A percentile compares a stretch with the other conserved stretches of the same genome.
Evolutionary conservation across 192 early-diverging fungal genomes (phyloP).

Genomic region (Spinellus fusiger): DNA sequence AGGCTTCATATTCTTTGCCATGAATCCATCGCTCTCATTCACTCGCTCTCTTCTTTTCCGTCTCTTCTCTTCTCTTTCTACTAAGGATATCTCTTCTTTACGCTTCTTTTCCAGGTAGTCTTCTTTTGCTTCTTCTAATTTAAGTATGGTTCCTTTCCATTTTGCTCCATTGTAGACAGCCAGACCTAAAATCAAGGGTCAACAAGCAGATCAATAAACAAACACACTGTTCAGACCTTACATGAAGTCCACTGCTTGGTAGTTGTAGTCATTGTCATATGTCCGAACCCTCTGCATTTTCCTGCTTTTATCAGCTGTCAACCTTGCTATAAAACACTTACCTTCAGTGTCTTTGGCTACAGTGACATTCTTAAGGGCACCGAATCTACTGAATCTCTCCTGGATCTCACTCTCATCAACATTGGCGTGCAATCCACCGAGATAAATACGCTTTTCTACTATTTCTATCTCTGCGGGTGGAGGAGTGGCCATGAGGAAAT

Average conservation of each 20-base stretch:
- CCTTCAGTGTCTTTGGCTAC: conserved; percentile 41
- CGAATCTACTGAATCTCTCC: conserved; percentile 71
- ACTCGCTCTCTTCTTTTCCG: conserved; percentile 37
- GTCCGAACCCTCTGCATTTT: conserved; percentile 65
- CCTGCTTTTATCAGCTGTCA: conserved; percentile 21
- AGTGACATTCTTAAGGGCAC: conserved; percentile 45
- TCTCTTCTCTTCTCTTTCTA: conserved; percentile 31
- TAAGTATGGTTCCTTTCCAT: conserved; percentile 77
- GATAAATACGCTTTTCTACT: conserved; percentile 59
- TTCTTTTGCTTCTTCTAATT: conserved; percentile 77
- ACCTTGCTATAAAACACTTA: too few relatives aligned
- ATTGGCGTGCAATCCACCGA: conserved; percentile 65
- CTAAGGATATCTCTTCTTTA: conserved; percentile 40
- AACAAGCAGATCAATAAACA: not conserved
- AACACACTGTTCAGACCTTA: conserved; percentile 11
- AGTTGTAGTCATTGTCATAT: conserved; percentile 64
- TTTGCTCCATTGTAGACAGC: conserved; percentile 69
- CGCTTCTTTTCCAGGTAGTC: conserved; percentile 50
- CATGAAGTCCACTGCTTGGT: conserved; percentile 62
- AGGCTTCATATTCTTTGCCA: conserved; percentile 62
- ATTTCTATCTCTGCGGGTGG: not conserved
- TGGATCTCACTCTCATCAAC: conserved; percentile 51
- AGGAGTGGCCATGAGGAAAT: not conserved
- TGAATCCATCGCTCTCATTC: conserved; percentile 34
- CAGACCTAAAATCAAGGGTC: conserved; percentile 38